These are phyloP conservation scores for Barnettozyma sucrosica DNA, from an alignment of 805 yeast genomes.

Conservation along the genomic window DNA sequence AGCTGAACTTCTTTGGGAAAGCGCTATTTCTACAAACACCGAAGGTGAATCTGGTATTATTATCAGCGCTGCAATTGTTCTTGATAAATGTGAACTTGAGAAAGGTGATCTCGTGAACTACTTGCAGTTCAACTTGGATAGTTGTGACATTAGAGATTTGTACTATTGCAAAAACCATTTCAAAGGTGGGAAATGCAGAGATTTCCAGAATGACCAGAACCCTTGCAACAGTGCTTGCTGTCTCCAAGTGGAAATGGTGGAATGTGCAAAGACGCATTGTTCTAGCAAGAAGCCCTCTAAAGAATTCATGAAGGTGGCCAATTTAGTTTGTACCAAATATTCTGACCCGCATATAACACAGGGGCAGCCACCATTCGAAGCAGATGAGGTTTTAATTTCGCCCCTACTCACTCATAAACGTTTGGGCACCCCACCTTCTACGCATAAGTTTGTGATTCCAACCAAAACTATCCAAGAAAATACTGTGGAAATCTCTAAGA, in stretches of 20 bases:
- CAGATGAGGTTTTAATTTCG: neutral
- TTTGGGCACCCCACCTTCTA: neutral
- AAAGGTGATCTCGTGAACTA: slow-evolving; percentile 13
- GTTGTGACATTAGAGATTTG: slow-evolving; percentile 23
- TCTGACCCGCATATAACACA: slow-evolving; percentile 20
- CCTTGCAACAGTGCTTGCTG: slow-evolving; percentile 25
- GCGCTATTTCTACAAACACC: slow-evolving; percentile 1
- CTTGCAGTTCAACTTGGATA: slow-evolving; percentile 16
- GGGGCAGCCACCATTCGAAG: slow-evolving; percentile 8
- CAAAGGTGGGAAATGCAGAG: slow-evolving; percentile 15
- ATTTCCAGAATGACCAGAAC: slow-evolving; percentile 10
- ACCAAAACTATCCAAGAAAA: neutral
- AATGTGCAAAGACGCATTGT: slow-evolving; percentile 21
- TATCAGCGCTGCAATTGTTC: slow-evolving; percentile 10
- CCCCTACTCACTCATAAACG: neutral
- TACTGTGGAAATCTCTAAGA: neutral
- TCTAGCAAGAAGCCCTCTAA: slow-evolving; percentile 13
- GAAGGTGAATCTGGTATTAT: neutral
- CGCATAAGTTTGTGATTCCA: neutral
- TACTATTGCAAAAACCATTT: slow-evolving; percentile 21
- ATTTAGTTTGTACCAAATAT: slow-evolving; percentile 20
- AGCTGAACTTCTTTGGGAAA: slow-evolving; percentile 14
- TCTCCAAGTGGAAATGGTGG: slow-evolving; percentile 20
- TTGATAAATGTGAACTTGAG: slow-evolving; percentile 21
- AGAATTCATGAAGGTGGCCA: slow-evolving; percentile 17